These are phyloP conservation scores for Prunella vulgaris DNA, from an alignment of 257 asterid genomes.

Conservation along the genomic window DNA sequence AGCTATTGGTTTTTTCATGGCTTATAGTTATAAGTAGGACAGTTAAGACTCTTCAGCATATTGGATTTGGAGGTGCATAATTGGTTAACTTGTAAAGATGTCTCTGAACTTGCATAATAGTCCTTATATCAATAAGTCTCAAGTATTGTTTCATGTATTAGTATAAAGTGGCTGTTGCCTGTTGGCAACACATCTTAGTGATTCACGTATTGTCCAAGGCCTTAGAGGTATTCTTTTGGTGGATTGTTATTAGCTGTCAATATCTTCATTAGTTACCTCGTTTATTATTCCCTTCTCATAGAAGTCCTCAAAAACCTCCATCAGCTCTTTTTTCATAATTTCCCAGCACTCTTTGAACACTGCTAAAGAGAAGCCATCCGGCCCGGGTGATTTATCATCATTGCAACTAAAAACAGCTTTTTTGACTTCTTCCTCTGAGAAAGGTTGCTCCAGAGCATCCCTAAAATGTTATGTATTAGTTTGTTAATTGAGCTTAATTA, in stretches of 20 bases:
- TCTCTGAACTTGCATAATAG: neutral
- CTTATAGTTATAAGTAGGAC: neutral
- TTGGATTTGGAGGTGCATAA: neutral
- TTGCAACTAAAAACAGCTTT: neutral
- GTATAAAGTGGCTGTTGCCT: neutral
- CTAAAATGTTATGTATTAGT: neutral
- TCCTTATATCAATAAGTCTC: neutral
- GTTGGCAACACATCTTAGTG: neutral
- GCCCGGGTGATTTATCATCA: no score
- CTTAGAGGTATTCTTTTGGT: neutral
- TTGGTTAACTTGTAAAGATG: constrained; percentile 5
- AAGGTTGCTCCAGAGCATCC: neutral
- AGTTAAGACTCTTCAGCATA: neutral
- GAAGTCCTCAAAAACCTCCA: neutral
- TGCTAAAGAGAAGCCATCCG: no score
- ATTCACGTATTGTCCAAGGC: constrained; percentile 1
- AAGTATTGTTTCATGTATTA: neutral
- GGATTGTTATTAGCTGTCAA: neutral
- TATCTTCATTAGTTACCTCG: no score
- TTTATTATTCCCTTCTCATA: no score
- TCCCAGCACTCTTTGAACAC: no score
- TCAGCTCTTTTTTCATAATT: no score
- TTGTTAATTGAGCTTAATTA: constrained; percentile 3
- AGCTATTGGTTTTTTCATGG: neutral
- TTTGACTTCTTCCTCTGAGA: neutral